These are phyloP conservation scores for Gyrodon lividus DNA, from an alignment of 768 basidiomycete genomes.

Conservation along the genomic window DNA sequence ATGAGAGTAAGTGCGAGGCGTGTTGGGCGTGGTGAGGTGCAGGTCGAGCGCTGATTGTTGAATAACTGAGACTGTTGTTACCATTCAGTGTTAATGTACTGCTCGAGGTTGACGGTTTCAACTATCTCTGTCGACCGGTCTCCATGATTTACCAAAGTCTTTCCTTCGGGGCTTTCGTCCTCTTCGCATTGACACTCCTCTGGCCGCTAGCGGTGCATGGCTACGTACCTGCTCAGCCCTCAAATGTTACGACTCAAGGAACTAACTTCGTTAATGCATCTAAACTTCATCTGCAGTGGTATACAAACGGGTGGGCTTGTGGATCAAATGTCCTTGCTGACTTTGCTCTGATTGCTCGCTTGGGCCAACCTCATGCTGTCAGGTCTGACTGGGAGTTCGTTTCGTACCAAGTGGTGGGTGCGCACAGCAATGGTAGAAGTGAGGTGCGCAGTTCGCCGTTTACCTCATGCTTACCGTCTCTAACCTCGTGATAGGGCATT, in stretches of 20 bases:
- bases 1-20: background rate
- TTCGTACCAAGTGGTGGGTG: conserved; percentile 58
- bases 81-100: background rate
- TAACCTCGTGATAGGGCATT: conserved; percentile 53
- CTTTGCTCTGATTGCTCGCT: conserved; percentile 9
- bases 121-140: background rate
- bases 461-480: background rate
- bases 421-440: conserved; percentile 48
- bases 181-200: conserved; percentile 5
- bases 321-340: background rate
- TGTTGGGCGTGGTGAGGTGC: no score
- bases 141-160: conserved; percentile 16
- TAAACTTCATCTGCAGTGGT: conserved; percentile 61
- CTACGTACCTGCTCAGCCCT: conserved; percentile 73
- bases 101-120: conserved; percentile 2
- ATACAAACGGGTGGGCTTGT: conserved; percentile 44
- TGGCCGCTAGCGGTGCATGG: conserved; percentile 26
- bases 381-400: conserved; percentile 56
- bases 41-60: background rate
- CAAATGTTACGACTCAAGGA: conserved; percentile 58
- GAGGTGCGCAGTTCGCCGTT: conserved; percentile 42
- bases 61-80: background rate
- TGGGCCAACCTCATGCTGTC: conserved; percentile 6
- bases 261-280: conserved; percentile 51
- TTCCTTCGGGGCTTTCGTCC: conserved; percentile 3